Base-by-base conservation (phyloP, 495 filamentous ascomycete species). In the Pseudevernia furfuracea region DNA sequence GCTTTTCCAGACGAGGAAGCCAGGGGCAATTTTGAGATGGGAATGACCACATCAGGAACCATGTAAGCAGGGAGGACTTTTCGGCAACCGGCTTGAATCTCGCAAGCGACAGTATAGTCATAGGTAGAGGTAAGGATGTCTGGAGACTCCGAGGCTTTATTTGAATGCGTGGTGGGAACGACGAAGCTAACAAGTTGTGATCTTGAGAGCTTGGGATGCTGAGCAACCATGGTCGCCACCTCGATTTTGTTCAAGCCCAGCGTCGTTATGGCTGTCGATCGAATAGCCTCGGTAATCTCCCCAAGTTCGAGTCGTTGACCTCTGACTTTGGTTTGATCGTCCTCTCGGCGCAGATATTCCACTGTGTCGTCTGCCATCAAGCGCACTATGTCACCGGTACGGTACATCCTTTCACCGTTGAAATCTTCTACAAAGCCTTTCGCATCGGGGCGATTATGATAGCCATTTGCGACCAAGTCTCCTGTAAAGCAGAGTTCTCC, bases 401-500 rank as follows among this genome's bases (percentile, higher is more conserved):
- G 71, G 49, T 81, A 81, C 67, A 81, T 77, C 53, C 72, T 79
- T 58, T 75, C 72, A 21, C 71, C 72, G 41, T 71, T 69, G 49
- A 75, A 77, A 6, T 74, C 68, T 9, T 68, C 69, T 28, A 76
- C 70, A 62, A 80, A 81, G 21, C 78, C 75, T 11, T 74, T 76
- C 28, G 78, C 76, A 38, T 91, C 84, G 4, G 84, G 80, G 6
- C 90, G 81, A 49, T 92, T 92, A 46, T 94, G 78, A 68, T 97
- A 97, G 0, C 92, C 92, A 68, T 87, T 91, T 10, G 88, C 92
- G 39, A 97, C 91, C 8, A 97, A 79, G 63, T 86, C 88, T 0
- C 92, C 92, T 8, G 88, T 89, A 38, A 96, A 85, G 69, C 91
- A 96, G 8, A 97, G 82, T 71, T 97, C 92, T 28, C 92, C 92